Evolutionary conservation across 306 rosid genomes (phyloP), one percentile per base, ranked within the genome.

Genomic region (Morella rubra): DNA sequence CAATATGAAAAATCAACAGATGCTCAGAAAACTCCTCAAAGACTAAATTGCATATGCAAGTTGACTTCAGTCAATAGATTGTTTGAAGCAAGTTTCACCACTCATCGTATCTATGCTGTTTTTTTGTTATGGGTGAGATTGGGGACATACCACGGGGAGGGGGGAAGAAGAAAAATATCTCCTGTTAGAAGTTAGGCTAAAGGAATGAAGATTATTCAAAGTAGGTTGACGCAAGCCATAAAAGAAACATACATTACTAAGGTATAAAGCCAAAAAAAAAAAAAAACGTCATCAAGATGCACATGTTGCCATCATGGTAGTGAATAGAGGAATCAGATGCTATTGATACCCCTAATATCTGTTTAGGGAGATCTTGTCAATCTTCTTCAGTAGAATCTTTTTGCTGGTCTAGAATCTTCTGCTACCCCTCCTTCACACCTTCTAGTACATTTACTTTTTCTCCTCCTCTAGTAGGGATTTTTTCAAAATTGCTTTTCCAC

Each of bases 1-100:
- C 49, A 81, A 44, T 81, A 78, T 84, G 62, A 59, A 80, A 82
- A 15, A 52, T 75, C 15, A 75, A 14, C 47, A 47, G 70, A 37
- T 69, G 44, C 27, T 58, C 9, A 8, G 44, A 49, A 46, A 27
- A 3, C 37, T 51, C 15, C 20, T 7, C 41, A 49, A 71, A 32
- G 37, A 71, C 8, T 8, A 50, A 44, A 59, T 19, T 44, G 40
- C 22, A 3, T n/a, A 8, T n/a, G 41, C 53, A 37, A 0, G n/a
- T 37, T 53, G 19, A 32, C 66, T 73, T 73, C 5, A 19, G 44
- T 41, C 44, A 56, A 45, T 20, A 49, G 14, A 12, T 45, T 74
- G 20, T 45, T 58, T 18, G 16, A 45, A 51, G 47, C 67, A 73
- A 54, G 32, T 27, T 54, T 41, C 44, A 40, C 16, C 42, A 11